Percentiles rank a stretch among this genome's conserved stretches.
Evolutionary conservation across 208 protist genomes (phyloP).

Genomic region (Trypanosoma scelopori): DNA sequence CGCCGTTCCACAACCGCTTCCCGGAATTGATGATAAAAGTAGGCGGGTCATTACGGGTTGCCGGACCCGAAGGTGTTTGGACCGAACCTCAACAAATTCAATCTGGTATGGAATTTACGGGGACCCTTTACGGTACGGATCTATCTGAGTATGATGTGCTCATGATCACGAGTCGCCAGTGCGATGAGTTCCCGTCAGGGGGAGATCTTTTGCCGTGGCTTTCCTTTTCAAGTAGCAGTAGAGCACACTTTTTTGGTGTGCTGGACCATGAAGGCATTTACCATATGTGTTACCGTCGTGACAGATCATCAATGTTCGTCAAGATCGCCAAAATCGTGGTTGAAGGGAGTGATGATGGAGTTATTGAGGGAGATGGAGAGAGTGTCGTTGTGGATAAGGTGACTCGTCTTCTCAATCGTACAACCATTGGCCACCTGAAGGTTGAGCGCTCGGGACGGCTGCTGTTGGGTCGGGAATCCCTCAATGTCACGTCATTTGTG

Average conservation of each 20-base stretch:
- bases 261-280: conserved; percentile 72
- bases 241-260: conserved; percentile 62
- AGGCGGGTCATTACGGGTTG: conserved; percentile 59
- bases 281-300: conserved; percentile 76
- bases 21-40: conserved; percentile 62
- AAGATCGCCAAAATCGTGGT: conserved; percentile 68
- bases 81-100: conserved; percentile 73
- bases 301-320: conserved; percentile 58
- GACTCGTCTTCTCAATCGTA: conserved; percentile 43
- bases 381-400: conserved; percentile 67
- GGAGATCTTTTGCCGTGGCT: conserved; percentile 67
- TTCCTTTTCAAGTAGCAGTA: conserved; percentile 63
- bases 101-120: conserved; percentile 69
- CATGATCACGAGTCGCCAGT: conserved; percentile 70
- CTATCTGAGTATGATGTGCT: conserved; percentile 68
- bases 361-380: conserved; percentile 48
- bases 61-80: conserved; percentile 67
- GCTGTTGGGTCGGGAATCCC: conserved; percentile 48
- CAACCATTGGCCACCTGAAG: conserved; percentile 56
- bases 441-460: conserved; percentile 65
- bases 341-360: conserved; percentile 50
- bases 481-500: conserved; percentile 78
- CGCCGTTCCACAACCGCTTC: conserved; percentile 58
- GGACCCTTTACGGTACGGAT: conserved; percentile 78
- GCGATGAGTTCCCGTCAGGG: conserved; percentile 64